phyloP scores from a whole-genome alignment of 352 stramenopile species.

The Globisporangium paddicum region DNA sequence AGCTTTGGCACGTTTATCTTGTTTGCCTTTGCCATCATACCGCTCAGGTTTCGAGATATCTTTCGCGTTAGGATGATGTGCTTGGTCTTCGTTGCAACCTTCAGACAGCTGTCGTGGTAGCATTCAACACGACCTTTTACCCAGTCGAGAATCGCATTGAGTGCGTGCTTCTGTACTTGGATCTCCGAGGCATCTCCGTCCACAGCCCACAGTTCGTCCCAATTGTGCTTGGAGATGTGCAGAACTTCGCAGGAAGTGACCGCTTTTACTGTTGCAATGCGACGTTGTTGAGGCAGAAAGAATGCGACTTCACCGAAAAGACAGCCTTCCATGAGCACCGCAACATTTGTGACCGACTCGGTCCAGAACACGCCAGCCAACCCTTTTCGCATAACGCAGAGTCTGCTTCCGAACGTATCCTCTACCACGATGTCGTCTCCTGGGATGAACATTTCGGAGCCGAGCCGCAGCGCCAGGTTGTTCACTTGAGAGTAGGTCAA shows the following conservation, averaged over 20 bases:
- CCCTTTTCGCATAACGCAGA: slow-evolving; percentile 58
- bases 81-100: slow-evolving; percentile 40
- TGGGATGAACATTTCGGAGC: slow-evolving; percentile 65
- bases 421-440: slow-evolving; percentile 60
- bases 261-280: slow-evolving; percentile 56
- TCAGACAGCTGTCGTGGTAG: slow-evolving; percentile 38
- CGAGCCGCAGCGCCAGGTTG: slow-evolving; percentile 55
- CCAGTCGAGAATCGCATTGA: slow-evolving; percentile 59
- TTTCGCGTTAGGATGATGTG: slow-evolving; percentile 20
- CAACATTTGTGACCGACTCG: slow-evolving; percentile 40
- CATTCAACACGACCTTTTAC: slow-evolving; percentile 29
- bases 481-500: slow-evolving; percentile 55
- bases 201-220: slow-evolving; percentile 53
- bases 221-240: slow-evolving; percentile 52
- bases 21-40: slow-evolving; percentile 18
- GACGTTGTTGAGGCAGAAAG: slow-evolving; percentile 52
- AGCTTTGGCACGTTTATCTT: neutral
- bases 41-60: slow-evolving; percentile 23
- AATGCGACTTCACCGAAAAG: slow-evolving; percentile 72
- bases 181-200: slow-evolving; percentile 27
- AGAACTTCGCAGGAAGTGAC: slow-evolving; percentile 60
- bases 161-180: slow-evolving; percentile 47
- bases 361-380: slow-evolving; percentile 55
- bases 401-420: slow-evolving; percentile 42
- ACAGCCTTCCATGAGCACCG: slow-evolving; percentile 50